These are phyloP conservation scores for Daldinia vernicosa DNA, from an alignment of 495 filamentous ascomycete species.

Conservation along the genomic window DNA sequence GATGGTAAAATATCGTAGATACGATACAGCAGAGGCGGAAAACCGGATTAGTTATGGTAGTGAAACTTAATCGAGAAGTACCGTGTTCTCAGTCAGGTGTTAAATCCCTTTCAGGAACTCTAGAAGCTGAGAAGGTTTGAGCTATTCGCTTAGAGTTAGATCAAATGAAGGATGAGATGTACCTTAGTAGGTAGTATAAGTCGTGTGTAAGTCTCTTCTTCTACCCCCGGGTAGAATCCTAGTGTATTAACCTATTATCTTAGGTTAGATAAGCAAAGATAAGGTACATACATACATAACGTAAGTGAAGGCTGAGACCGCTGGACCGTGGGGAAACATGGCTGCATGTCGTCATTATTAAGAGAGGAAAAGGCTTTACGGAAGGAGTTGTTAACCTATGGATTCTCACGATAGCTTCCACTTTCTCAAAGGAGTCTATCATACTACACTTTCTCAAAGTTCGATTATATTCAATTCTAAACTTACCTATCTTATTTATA, in stretches of 20 bases:
- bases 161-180: too few species aligned
- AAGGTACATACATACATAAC: neutral
- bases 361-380: too few species aligned
- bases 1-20: neutral
- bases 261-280: too few species aligned
- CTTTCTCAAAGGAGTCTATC: neutral
- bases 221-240: too few species aligned
- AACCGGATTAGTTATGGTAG: neutral
- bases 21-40: neutral
- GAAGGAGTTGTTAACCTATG: too few species aligned
- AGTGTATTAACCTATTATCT: too few species aligned
- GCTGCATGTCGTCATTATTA: conserved; percentile 35
- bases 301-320: conserved; percentile 27
- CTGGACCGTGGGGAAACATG: conserved; percentile 36
- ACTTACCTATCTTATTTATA: neutral
- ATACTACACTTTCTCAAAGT: conserved; percentile 3
- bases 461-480: neutral
- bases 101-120: conserved; percentile 30
- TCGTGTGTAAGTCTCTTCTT: neutral
- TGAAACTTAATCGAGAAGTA: conserved; percentile 32
- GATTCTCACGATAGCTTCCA: too few species aligned
- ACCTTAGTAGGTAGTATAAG: too few species aligned
- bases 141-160: conserved; percentile 5
- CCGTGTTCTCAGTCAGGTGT: conserved; percentile 23
- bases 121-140: conserved; percentile 26